Percentiles rank a stretch among this genome's conserved stretches.
phyloP scores from a whole-genome alignment of 2,329 filamentous ascomycete species.

The Colletotrichum lentis region DNA sequence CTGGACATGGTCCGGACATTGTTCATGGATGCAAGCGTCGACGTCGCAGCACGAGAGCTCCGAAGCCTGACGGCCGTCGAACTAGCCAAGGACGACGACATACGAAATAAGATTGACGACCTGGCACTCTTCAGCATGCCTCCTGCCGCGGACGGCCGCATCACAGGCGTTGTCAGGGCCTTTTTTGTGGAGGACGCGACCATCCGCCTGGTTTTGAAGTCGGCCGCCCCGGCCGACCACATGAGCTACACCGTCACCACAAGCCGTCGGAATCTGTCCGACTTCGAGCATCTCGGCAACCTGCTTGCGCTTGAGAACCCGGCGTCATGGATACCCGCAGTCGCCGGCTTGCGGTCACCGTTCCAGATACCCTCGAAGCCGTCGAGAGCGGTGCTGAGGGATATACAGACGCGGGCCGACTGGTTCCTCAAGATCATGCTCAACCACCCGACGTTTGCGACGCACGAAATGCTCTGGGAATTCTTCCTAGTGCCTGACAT shows the following conservation, averaged over 20 bases:
- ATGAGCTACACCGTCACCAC: conserved; percentile 94
- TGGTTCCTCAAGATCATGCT: conserved; percentile 88
- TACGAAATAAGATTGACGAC: conserved; percentile 95
- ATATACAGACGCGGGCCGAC: conserved; percentile 87
- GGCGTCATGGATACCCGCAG: conserved; percentile 89
- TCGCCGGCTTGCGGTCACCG: conserved; percentile 81
- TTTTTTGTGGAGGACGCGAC: conserved; percentile 98
- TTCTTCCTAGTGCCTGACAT: conserved; percentile 97
- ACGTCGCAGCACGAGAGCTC: conserved; percentile 82
- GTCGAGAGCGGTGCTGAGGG: conserved; percentile 83
- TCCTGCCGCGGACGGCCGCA: conserved; percentile 77
- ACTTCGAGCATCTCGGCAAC: conserved; percentile 89
- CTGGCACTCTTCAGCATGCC: conserved; percentile 82
- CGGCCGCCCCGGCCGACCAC: conserved; percentile 82
- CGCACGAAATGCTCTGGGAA: conserved; percentile 98
- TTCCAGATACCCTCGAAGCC: conserved; percentile 95
- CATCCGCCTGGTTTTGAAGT: conserved; percentile 91
- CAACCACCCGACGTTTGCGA: conserved; percentile 88
- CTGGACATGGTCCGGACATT: conserved; percentile 91
- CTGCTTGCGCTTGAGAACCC: conserved; percentile 89
- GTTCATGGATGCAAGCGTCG: conserved; percentile 87
- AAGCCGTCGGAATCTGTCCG: conserved; percentile 82
- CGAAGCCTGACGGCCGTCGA: conserved; percentile 94
- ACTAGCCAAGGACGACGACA: conserved; percentile 96
- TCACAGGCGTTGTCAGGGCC: conserved; percentile 90